Evolutionary conservation across 2,329 filamentous ascomycete species (phyloP), one percentile per base, ranked within the genome.

Genomic region (Paecilomyces sp.): DNA sequence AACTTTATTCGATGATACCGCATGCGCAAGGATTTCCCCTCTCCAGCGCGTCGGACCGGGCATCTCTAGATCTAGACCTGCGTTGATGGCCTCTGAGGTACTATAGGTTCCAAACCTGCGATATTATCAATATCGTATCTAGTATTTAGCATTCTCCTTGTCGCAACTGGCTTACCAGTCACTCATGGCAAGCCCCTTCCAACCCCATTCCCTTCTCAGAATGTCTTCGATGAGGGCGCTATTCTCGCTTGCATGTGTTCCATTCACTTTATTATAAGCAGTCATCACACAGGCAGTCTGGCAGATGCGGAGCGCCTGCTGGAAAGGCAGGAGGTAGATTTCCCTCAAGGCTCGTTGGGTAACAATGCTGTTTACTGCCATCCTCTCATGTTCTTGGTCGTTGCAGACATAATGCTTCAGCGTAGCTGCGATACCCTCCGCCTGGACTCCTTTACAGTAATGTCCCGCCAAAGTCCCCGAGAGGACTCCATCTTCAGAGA

Each of bases 401-500:
- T 79, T 79, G 62, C 74, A 76, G 50, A 79, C 77, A 59, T 77
- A 79, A 59, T 79, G 90, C 77, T 94, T 94, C 64, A 92, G 86
- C 0, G 89, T 91, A 12, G 90, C 89, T 6, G 87, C 86, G 47
- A 94, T 82, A 0, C 88, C 87, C 62, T 85, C 86, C 30, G 87
- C 86, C 69, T 94, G 90, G 58, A 90, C 78, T 7, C 88, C 89
- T 55, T 84, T 85, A 68, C 90, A 87, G 62, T 90, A 90, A 61
- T 88, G 83, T 0, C 88, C 84, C 12, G 88, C 88, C 61, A 92
- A 77, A 63, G 87, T 88, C 33, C 89, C 89, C 0, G 89, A 90
- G 4, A 95, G 80, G 9, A 88, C 82, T 0, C 90, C 90, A 65
- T 94, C 91, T 72, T 94, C 91, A 0, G 89, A 91, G 72, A 92